Evolutionary conservation across 108 stramenopile genomes (phyloP), one percentile per base, ranked within the genome.

Genomic region (Cyclotella kingstonii): DNA sequence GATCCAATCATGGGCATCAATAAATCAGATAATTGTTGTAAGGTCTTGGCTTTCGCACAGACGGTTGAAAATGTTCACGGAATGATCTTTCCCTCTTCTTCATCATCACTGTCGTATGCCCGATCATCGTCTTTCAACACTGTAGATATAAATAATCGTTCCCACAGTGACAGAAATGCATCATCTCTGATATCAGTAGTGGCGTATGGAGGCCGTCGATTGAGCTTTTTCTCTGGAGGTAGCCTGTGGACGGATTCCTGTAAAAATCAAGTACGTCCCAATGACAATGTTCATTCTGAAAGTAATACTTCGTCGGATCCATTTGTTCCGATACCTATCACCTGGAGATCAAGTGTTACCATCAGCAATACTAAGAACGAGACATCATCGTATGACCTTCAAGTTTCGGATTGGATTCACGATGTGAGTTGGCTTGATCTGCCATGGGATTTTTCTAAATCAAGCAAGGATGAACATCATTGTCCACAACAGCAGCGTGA

Each of bases 391-490:
- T 63, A 57, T 39, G n/a, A n/a, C n/a, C 46, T 72, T 14, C 55
- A 72, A 41, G 54, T 81, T 17, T 62, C 67, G 4, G 83, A 87
- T 73, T 87, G 81, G 83, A 79, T 87, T 15, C 83, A 81, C 69
- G 77, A 83, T 58, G 72, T 77, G 21, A 49, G 76, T 28, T 42
- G 77, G 19, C 39, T 83, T 0, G 31, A 72, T 43, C 4, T 58
- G 48, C 41, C 28, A 10, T 10, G 29, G 26, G 4, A 21, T 33
- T 40, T 19, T 49, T 17, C 17, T 1, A 22, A 12, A 45, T 21
- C 29, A 54, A 31, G 27, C 9, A 7, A 31, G 19, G 14, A 51
- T 51, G 2, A 15, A 39, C 12, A 22, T 4, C 17, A 39, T 2
- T 17, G 18, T 4, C 28, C 33, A 51, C 35, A 45, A 25, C 61